Percentiles rank a stretch among this genome's conserved stretches.
phyloP scores from a whole-genome alignment of 2,329 filamentous ascomycete species.

The Colletotrichum somersetense region DNA sequence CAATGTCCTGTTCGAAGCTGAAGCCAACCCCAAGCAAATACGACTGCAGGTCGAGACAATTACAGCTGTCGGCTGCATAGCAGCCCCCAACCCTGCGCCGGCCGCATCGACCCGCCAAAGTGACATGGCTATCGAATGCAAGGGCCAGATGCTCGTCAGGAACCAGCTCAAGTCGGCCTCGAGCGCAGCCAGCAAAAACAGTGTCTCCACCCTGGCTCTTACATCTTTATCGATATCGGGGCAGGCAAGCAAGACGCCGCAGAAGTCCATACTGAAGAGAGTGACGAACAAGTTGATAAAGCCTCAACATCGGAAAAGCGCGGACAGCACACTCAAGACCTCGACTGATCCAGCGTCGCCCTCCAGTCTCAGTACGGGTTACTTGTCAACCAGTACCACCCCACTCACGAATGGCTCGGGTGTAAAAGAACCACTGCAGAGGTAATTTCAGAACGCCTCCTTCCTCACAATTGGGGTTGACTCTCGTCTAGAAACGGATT shows the following conservation, averaged over 20 bases:
- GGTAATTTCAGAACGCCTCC: background rate
- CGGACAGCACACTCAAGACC: too few relatives aligned
- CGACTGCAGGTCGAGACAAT: background rate
- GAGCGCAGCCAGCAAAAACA: background rate
- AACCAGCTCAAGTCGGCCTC: background rate
- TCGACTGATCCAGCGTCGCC: too few relatives aligned
- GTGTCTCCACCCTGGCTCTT: background rate
- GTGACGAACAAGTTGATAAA: background rate
- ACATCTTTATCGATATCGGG: background rate
- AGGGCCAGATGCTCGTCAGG: background rate
- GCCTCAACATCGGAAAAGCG: background rate
- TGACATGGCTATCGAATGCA: background rate
- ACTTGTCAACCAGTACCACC: background rate
- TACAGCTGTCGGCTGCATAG: background rate
- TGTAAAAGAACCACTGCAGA: background rate
- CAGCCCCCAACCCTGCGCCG: background rate
- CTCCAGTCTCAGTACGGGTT: too few relatives aligned
- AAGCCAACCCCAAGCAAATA: background rate
- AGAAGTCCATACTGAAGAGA: background rate
- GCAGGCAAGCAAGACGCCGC: background rate
- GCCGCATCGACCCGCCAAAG: too few relatives aligned
- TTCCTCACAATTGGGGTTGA: background rate
- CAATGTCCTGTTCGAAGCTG: background rate
- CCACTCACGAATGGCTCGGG: background rate
- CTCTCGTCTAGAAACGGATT: background rate